A percentile compares a stretch with the other conserved stretches of the same genome.
phyloP scores from a whole-genome alignment of 169 alveolate species.

The Eimeria zaria region DNA sequence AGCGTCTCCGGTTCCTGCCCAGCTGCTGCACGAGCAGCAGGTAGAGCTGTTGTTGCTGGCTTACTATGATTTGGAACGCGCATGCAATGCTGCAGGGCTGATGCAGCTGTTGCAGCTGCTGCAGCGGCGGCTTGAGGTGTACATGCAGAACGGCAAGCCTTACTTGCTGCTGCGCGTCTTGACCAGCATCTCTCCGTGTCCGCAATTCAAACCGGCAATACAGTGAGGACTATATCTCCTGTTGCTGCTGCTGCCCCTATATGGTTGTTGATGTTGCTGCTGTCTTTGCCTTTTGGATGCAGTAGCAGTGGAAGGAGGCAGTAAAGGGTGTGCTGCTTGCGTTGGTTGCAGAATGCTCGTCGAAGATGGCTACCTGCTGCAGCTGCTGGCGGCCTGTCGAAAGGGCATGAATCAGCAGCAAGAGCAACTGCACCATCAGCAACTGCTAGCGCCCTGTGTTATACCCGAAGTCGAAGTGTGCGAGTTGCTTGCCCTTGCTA shows the following conservation, averaged over 20 bases:
- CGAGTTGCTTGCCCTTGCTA: constrained; percentile 48
- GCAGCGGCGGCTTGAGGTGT: constrained; percentile 58
- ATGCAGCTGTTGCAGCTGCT: constrained; percentile 60
- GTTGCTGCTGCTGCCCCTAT: constrained; percentile 35
- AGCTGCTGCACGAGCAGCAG: constrained; percentile 72
- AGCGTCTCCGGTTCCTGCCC: neutral
- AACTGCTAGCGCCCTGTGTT: neutral
- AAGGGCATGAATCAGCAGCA: constrained; percentile 56
- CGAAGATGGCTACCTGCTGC: constrained; percentile 20
- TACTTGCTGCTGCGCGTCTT: constrained; percentile 77
- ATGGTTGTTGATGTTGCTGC: too few relatives aligned
- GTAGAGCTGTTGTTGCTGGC: constrained; percentile 75
- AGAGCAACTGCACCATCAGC: constrained; percentile 56
- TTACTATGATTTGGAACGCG: constrained; percentile 49
- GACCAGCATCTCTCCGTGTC: constrained; percentile 73
- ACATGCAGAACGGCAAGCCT: constrained; percentile 57
- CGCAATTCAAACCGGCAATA: constrained; percentile 58
- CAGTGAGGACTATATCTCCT: constrained; percentile 59
- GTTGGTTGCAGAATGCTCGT: constrained; percentile 15
- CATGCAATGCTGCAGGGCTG: constrained; percentile 76
- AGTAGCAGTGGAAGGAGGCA: neutral
- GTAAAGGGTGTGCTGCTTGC: neutral
- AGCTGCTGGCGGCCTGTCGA: constrained; percentile 69
- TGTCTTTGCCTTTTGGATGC: neutral
- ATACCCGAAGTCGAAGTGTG: constrained; percentile 40